A percentile compares a stretch with the other conserved stretches of the same genome.
Evolutionary conservation across 2,329 filamentous ascomycete genomes (phyloP).

Genomic region (Aspergillus glaucus): DNA sequence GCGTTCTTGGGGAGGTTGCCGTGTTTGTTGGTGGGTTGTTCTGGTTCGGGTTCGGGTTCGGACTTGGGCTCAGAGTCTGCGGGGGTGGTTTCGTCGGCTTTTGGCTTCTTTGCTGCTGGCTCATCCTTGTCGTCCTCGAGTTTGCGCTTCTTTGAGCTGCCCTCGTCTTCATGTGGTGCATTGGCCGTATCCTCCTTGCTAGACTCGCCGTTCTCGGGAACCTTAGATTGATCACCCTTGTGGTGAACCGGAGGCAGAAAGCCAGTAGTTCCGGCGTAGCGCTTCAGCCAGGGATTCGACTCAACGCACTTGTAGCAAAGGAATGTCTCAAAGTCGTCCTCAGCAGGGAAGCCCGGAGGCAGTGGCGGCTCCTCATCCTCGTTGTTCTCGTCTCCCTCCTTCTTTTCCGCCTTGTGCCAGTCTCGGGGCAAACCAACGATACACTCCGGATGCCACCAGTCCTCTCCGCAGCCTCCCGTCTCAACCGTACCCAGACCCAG

Average conservation of each 20-base stretch:
- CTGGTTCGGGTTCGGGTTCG: background rate
- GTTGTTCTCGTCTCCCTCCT: slow-evolving; percentile 18
- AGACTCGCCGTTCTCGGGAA: background rate
- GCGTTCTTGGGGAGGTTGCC: slow-evolving; percentile 49
- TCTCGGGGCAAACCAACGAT: slow-evolving; percentile 71
- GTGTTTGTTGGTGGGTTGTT: slow-evolving; percentile 48
- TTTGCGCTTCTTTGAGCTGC: slow-evolving; percentile 57
- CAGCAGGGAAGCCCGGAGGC: slow-evolving; percentile 78
- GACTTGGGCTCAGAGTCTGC: slow-evolving; percentile 2
- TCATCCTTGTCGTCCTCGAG: slow-evolving; percentile 34
- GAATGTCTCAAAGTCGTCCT: slow-evolving; percentile 83
- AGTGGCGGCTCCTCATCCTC: slow-evolving; percentile 55
- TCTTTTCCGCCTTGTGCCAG: slow-evolving; percentile 44
- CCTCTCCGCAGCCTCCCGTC: slow-evolving; percentile 85
- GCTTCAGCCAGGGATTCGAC: slow-evolving; percentile 83
- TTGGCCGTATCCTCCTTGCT: background rate
- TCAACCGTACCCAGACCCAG: slow-evolving; percentile 73
- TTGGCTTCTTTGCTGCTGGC: slow-evolving; percentile 1
- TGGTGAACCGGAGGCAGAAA: slow-evolving; percentile 70
- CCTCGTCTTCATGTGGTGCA: slow-evolving; percentile 4
- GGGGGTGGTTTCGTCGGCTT: slow-evolving; percentile 2
- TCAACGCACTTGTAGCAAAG: slow-evolving; percentile 93
- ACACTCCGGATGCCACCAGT: slow-evolving; percentile 96
- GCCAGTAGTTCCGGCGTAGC: slow-evolving; percentile 70
- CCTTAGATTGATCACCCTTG: slow-evolving; percentile 20